Base-by-base conservation (phyloP, 345 rosid species). In the Camelina hispida region DNA sequence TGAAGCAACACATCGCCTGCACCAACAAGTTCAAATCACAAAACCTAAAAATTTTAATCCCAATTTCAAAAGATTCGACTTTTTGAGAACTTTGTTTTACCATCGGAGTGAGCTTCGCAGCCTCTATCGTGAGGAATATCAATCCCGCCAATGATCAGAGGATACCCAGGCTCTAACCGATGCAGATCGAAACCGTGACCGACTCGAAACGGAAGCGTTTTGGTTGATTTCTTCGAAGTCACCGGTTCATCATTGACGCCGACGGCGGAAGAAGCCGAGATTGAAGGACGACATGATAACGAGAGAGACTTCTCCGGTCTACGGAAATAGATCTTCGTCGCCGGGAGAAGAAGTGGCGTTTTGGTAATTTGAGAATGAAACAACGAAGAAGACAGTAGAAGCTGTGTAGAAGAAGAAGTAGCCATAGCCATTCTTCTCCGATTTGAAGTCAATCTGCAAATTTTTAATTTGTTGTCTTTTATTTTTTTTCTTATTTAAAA, bases 31-130 rank as follows among this genome's bases (percentile, higher is more conserved):
- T 46, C 54, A 66, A 54, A 32, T 23, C 3, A 17, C n/a, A 53
- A 65, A 14, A 5, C 42, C 16, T 25, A 44, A 53, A 53, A 20
- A 0, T 20, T 38, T 38, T 0, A 17, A 61, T 58, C 43, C 16
- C 1, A 20, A 32, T 0, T 13, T 18, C 5, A 18, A 37, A 7
- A 15, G 5, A 23, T 6, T 7, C 13, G n/a, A n/a, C n/a, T n/a
- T n/a, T n/a, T n/a, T n/a, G n/a, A n/a, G n/a, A n/a, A n/a, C n/a
- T n/a, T n/a, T n/a, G n/a, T n/a, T n/a, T n/a, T 81, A 90, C 99
- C 99, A 80, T 95, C 98, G 30, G 99, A 95, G 81, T 92, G 98
- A 83, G 99, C 99, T 82, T 95, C 98, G 69, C 99, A 95, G 82
- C 98, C 99, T 82, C 87, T 86, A 23, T 95, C 98, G 9, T 92